phyloP scores from a whole-genome alignment of 169 alveolate genomes.

The Eimeria brunetti region DNA sequence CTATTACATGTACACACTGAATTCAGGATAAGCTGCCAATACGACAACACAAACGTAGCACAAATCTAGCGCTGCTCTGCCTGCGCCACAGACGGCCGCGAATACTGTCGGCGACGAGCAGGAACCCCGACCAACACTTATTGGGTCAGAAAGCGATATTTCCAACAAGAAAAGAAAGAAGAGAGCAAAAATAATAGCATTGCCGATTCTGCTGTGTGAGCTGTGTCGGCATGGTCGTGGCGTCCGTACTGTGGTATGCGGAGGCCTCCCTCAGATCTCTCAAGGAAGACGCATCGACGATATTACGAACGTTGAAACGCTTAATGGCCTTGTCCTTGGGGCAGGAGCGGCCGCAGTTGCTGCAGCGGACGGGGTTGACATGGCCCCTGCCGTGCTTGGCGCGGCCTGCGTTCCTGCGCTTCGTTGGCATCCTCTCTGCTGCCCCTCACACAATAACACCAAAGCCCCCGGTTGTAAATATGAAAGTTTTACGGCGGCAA shows the following conservation, averaged over 20 bases:
- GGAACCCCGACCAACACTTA: background rate
- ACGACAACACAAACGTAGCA: background rate
- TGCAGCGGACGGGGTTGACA: conserved; percentile 97
- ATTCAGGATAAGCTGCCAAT: background rate
- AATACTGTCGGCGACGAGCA: background rate
- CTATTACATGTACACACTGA: background rate
- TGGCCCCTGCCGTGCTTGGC: conserved; percentile 99
- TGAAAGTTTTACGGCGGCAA: background rate
- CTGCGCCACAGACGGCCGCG: background rate
- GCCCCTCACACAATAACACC: background rate
- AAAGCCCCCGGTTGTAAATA: background rate
- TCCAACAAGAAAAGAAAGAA: background rate
- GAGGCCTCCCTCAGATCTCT: conserved; percentile 98
- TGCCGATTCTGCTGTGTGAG: background rate
- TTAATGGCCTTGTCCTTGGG: conserved; percentile 99
- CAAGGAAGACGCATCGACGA: conserved; percentile 99
- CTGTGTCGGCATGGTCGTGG: background rate
- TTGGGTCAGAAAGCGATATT: background rate
- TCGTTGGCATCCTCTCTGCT: conserved; percentile 95
- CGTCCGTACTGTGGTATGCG: conserved; percentile 77
- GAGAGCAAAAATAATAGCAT: background rate
- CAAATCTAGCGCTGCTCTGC: background rate
- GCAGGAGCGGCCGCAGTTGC: conserved; percentile 99
- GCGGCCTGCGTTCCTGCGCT: conserved; percentile 99
- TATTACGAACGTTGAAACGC: conserved; percentile 98